Evolutionary conservation across 1,284 basidiomycete species (phyloP).

Genomic region (Cystobasidium pallidum): DNA sequence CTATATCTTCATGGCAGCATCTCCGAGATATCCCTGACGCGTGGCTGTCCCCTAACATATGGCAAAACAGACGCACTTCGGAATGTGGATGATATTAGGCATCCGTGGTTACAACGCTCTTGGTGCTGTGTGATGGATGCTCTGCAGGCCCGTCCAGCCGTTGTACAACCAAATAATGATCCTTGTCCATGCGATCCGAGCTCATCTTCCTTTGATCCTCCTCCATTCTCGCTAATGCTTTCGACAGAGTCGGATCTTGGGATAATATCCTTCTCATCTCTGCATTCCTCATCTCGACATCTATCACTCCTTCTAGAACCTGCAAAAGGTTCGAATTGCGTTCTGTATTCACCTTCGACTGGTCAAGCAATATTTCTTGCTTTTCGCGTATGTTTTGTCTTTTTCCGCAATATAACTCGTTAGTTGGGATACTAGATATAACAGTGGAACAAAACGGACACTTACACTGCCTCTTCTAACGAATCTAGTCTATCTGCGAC

Average conservation of each 20-base stretch:
- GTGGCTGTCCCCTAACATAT: too few species aligned
- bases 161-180: not conserved
- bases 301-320: constrained; percentile 39
- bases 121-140: not conserved
- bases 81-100: not conserved
- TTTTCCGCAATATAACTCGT: not conserved
- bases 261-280: constrained; percentile 38
- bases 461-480: constrained; percentile 42
- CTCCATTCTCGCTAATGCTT: constrained; percentile 37
- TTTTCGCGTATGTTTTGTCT: constrained; percentile 31
- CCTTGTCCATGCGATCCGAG: not conserved
- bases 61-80: too few species aligned
- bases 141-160: constrained; percentile 1
- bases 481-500: constrained; percentile 72
- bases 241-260: constrained; percentile 38
- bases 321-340: constrained; percentile 23
- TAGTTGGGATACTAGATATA: not conserved
- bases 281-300: constrained; percentile 37
- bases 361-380: constrained; percentile 17
- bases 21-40: too few species aligned
- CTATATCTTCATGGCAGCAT: too few species aligned
- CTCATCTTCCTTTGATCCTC: constrained; percentile 15
- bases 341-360: constrained; percentile 1
- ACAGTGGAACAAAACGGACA: not conserved
- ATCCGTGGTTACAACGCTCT: not conserved